Base-by-base conservation (phyloP, 1,284 basidiomycete species). In the Tylopilus orsonianus region DNA sequence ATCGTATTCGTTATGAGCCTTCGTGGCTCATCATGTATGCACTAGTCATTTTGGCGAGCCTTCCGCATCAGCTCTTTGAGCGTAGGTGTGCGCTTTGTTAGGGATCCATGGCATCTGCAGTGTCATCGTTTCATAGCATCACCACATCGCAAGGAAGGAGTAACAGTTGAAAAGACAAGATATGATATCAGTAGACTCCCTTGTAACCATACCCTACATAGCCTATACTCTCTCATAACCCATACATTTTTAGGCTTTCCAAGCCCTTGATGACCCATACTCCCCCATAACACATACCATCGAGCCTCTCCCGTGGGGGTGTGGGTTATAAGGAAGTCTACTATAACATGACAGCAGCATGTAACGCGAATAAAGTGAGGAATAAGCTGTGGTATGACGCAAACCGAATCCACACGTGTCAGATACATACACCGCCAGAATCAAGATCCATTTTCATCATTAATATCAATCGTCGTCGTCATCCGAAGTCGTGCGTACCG, bases 361-460 rank as follows among this genome's bases (percentile, higher is more conserved):
- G 26, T 2, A 44, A 36, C 23, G 16, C 2, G 49, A 61, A 61
- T 65, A 65, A 61, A 44, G 41, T 59, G 59, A 65, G 1, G 33
- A 63, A 65, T 61, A 62, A 56, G 33, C 48, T 49, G 56, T 44
- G 58, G 48, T 49, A 55, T 41, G 34, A 50, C 24, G 35, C 18
- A 20, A 56, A 41, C 26, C 18, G 5, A 44, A 50, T 43, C 44
- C 46, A 44, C 19, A 35, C 19, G 46, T 32, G 48, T 20, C 45
- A 43, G 44, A 19, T 5, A 27, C 5, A 27, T 10, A 10, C 10
- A 19, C 12, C 23, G 39, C 5, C 42, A 34, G 44, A 41, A 36
- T 46, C 4, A 8, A 33, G 4, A 45, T 22, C 14, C 5, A 30
- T 2, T 4, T 13, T 4, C 18, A 14, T 41, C 44, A 13, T 49